phyloP scores from a whole-genome alignment of 495 filamentous ascomycete genomes.

The Chaetomium fimeti region DNA sequence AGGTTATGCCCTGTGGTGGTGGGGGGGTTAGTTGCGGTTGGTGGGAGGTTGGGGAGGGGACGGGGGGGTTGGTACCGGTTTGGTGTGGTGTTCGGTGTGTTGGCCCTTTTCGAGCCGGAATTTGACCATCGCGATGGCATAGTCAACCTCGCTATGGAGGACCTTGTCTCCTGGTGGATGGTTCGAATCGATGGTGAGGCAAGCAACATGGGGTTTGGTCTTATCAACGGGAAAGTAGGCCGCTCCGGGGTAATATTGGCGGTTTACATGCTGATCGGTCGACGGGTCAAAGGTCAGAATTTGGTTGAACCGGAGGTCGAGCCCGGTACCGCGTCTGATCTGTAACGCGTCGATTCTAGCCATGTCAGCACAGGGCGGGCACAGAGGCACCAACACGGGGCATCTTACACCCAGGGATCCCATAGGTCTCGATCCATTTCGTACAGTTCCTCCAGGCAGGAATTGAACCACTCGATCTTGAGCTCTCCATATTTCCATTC shows the following conservation, averaged over 20 bases:
- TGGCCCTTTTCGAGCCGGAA: neutral
- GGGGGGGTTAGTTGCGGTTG: neutral
- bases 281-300: neutral
- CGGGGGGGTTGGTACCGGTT: neutral
- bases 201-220: neutral
- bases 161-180: neutral
- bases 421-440: neutral
- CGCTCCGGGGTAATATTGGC: neutral
- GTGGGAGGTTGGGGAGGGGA: neutral
- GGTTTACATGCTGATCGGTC: neutral
- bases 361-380: neutral
- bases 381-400: neutral
- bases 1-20: neutral
- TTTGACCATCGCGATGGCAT: neutral
- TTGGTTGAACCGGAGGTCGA: neutral
- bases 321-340: neutral
- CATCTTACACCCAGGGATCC: neutral
- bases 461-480: neutral
- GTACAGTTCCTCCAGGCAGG: neutral
- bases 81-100: conserved; percentile 8
- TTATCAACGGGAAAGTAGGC: conserved; percentile 3
- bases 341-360: neutral
- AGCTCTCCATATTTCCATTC: neutral
- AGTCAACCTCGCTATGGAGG: conserved; percentile 5
- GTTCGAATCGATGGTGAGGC: neutral